Evolutionary conservation across 2,329 filamentous ascomycete species (phyloP).

Genomic region (Hypoxylon sp.): DNA sequence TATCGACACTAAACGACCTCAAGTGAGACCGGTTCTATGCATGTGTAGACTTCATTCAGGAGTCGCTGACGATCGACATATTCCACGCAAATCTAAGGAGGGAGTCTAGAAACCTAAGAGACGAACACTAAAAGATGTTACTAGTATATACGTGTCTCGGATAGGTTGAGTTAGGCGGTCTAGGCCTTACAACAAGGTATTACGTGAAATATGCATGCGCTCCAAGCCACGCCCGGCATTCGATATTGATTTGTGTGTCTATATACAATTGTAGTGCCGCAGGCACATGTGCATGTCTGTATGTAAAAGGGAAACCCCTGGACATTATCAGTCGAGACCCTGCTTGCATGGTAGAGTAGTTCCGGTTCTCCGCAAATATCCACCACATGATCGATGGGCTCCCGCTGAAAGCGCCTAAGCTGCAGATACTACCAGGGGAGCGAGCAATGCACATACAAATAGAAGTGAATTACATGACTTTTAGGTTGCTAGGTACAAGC

Average conservation of each 20-base stretch:
- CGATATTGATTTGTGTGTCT: constrained; percentile 23
- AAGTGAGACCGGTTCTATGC: not conserved
- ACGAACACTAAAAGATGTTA: constrained; percentile 16
- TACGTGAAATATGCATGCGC: constrained; percentile 27
- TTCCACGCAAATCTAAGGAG: constrained; percentile 8
- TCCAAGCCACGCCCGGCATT: constrained; percentile 24
- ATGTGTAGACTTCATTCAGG: not conserved
- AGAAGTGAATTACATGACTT: constrained; percentile 12
- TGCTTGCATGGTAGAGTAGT: constrained; percentile 39
- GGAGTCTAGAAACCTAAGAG: constrained; percentile 4
- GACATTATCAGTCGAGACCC: constrained; percentile 38
- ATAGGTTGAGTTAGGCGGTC: constrained; percentile 37
- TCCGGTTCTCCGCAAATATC: constrained; percentile 40
- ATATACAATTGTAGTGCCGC: constrained; percentile 13
- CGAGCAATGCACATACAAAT: constrained; percentile 13
- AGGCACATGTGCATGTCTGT: constrained; percentile 13
- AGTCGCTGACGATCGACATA: constrained; percentile 17
- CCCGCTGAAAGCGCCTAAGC: constrained; percentile 37
- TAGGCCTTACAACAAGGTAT: constrained; percentile 19
- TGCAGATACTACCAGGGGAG: constrained; percentile 29
- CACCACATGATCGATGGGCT: constrained; percentile 42
- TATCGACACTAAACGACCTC: constrained; percentile 7
- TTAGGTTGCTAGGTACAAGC: constrained; percentile 9
- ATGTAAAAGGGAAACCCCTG: constrained; percentile 28
- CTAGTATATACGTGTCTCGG: constrained; percentile 31